Evolutionary conservation across 306 rosid genomes (phyloP), one percentile per base, ranked within the genome.

Genomic region (Senna siamea): DNA sequence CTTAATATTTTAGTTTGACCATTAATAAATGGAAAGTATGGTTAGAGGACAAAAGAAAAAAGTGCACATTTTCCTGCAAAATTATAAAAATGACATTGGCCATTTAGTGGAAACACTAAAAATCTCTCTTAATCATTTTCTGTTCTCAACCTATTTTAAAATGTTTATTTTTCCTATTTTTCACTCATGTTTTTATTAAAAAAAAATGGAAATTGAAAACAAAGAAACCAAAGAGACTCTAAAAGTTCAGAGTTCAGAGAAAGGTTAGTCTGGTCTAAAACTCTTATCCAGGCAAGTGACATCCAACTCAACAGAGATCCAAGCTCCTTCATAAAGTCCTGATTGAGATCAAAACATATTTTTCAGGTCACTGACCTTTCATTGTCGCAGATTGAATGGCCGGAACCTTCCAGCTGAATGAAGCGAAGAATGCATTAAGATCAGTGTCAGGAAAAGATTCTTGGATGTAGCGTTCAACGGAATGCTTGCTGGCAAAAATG

Each of bases 401-500:
- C 12, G 5, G 32, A 2, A 62, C 7, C 50, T 19, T 62, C 68
- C 68, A 62, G 68, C 50, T 62, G 48, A 62, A 62, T 9, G 50
- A 62, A 62, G 30, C 68, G 5, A 62, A 62, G 50, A 62, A 19
- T 14, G 12, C 68, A 18, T 62, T 38, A 9, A 62, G 15, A 38
- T 62, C 68, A 37, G 68, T 5, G 9, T 10, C 32, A 17, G 68
- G 68, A 19, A 62, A 62, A 18, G 4, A 62, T 38, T 62, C 68
- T 19, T 62, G 50, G 13, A 62, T 38, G 50, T 37, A 37, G 28
- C 68, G 68, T 11, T 62, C 50, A 37, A 62, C 0, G 17, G 50
- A 62, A 3, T 9, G 68, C 30, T 37, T 62, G 68, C 68, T 62
- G 18, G 68, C 50, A 19, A 62, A 62, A 19, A 6, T 18, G 44